Conservation (phyloP, 2,329 filamentous ascomycete genomes). For the Periconia macrospinosa region DNA sequence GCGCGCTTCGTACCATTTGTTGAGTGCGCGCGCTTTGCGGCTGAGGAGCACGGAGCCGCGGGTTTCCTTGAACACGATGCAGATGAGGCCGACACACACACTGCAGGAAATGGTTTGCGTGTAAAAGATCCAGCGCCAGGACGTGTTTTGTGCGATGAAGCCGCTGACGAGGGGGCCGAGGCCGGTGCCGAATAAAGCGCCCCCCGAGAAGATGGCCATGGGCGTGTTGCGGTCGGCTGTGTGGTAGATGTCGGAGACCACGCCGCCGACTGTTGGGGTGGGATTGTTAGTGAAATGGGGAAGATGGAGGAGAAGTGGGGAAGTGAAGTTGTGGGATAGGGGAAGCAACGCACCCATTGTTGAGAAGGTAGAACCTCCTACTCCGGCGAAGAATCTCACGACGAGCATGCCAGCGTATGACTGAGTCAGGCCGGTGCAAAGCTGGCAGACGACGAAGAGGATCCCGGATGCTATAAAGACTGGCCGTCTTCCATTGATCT, state of each 20-base stretch:
- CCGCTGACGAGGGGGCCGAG: conserved; percentile 73
- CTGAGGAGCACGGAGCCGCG: conserved; percentile 78
- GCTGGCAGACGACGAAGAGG: conserved; percentile 71
- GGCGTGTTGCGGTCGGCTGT: conserved; percentile 79
- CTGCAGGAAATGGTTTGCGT: conserved; percentile 74
- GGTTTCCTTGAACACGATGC: conserved; percentile 77
- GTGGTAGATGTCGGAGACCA: conserved; percentile 84
- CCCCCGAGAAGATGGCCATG: conserved; percentile 86
- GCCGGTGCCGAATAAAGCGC: conserved; percentile 77
- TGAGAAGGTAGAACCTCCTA: conserved; percentile 77
- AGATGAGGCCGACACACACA: conserved; percentile 64
- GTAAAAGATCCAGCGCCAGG: conserved; percentile 90
- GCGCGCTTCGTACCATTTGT: conserved; percentile 75
- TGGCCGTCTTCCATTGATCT: conserved; percentile 83
- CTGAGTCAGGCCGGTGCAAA: conserved; percentile 71
- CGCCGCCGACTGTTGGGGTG: conserved; percentile 68
- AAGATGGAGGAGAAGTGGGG: not conserved
- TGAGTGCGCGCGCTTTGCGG: conserved; percentile 72
- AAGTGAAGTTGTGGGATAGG: not conserved
- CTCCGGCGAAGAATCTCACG: conserved; percentile 74
- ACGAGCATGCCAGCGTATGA: conserved; percentile 74
- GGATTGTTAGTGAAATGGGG: not conserved
- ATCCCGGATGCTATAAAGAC: conserved; percentile 76
- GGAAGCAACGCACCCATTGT: conserved; percentile 63
- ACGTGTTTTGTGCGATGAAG: conserved; percentile 66